Evolutionary conservation across 1,139 yeast species (phyloP), one percentile per base, ranked within the genome.

Genomic region (Zygoascus hellenicus): DNA sequence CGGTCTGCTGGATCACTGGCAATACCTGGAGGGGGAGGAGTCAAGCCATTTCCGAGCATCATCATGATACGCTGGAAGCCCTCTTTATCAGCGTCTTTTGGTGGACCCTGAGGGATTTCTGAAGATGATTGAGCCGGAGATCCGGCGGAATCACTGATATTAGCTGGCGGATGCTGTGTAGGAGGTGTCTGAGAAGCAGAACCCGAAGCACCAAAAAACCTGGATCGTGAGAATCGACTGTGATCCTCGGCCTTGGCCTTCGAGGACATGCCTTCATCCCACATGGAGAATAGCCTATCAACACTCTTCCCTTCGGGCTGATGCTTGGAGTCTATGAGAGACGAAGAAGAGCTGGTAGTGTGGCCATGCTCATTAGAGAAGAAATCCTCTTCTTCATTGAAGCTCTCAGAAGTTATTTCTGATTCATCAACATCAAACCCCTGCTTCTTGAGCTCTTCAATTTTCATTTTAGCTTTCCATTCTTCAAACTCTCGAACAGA

Each of bases 11-110:
- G 28, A 46, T 48, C 13, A 13, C 45, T 28, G 36, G 48, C 9
- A 26, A 44, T 10, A 10, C 39, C 16, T 47, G 43, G 33, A 30
- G 48, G 11, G 34, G 43, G 13, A 36, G 48, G 48, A 14, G 52
- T 42, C 22, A 37, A 33, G 42, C 16, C 38, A 38, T 51, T 54
- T 6, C 63, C 66, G 22, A 66, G 60, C 59, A 62, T 60, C 2
- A 61, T 60, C 63, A 64, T 58, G 29, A 64, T 63, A n/a, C 67
- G 54, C 48, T 55, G 56, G 49, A 61, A 62, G 14, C 68, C 69
- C 38, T 58, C 60, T 48, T 53, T 58, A 48, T 63, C 67, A n/a
- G 57, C 58, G 37, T 51, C 60, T 22, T 48, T 45, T n/a, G 42
- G 29, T 16, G 32, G 5, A 15, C 42, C 37, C 39, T 7, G 38